Percentiles rank a stretch among this genome's conserved stretches.
These are phyloP conservation scores for Fusarium bulbicola DNA, from an alignment of 2,329 filamentous ascomycete species.

Conservation along the genomic window DNA sequence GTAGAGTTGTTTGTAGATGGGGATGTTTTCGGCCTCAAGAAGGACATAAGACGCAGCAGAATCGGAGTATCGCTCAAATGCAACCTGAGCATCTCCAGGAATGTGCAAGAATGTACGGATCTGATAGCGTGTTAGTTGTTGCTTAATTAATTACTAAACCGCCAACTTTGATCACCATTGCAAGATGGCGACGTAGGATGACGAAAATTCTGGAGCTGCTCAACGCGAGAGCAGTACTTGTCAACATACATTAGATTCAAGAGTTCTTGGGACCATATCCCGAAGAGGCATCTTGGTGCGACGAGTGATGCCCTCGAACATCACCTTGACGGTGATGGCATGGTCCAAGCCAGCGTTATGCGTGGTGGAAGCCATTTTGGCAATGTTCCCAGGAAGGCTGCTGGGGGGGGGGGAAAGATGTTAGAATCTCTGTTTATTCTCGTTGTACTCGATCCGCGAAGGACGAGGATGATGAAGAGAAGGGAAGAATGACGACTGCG, in stretches of 20 bases:
- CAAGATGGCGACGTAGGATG: neutral
- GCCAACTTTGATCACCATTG: neutral
- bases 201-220: neutral
- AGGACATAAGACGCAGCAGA: slow-evolving; percentile 83
- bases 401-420: neutral
- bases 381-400: slow-evolving; percentile 1
- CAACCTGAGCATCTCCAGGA: slow-evolving; percentile 51
- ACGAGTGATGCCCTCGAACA: slow-evolving; percentile 77
- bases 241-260: slow-evolving; percentile 84
- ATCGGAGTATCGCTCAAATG: slow-evolving; percentile 95
- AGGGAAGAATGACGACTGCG: slow-evolving; percentile 29
- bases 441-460: slow-evolving; percentile 17
- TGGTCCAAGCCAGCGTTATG: slow-evolving; percentile 42
- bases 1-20: slow-evolving; percentile 96
- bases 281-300: slow-evolving; percentile 90
- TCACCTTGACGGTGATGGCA: slow-evolving; percentile 83
- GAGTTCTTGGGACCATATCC: slow-evolving; percentile 77
- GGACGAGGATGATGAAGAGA: slow-evolving; percentile 28
- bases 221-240: neutral
- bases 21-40: slow-evolving; percentile 78
- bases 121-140: slow-evolving; percentile 39
- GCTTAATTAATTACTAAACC: neutral
- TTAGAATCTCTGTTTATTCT: neutral
- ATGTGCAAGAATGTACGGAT: slow-evolving; percentile 50
- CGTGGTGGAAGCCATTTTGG: slow-evolving; percentile 42